These are phyloP conservation scores for Cyclocybe aegerita DNA, from an alignment of 768 basidiomycete genomes.

Conservation along the genomic window DNA sequence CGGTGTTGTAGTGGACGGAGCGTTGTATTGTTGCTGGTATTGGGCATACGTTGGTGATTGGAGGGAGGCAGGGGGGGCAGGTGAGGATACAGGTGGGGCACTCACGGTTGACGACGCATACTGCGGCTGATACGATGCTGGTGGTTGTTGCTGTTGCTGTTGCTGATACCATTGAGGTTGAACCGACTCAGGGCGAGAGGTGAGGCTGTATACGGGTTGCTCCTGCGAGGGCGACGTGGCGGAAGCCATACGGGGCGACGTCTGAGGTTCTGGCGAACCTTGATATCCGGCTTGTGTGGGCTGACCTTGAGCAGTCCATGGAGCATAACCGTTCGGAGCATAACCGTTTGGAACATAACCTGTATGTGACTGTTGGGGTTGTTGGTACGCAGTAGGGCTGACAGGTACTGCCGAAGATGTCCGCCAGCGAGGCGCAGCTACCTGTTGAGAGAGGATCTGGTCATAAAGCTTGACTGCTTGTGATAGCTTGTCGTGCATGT, in stretches of 20 bases:
- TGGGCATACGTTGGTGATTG: neutral
- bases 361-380: constrained; percentile 23
- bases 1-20: neutral
- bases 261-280: constrained; percentile 11
- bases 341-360: constrained; percentile 26
- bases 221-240: constrained; percentile 16
- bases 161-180: constrained; percentile 16
- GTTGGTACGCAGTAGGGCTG: constrained; percentile 30
- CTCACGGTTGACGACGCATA: neutral
- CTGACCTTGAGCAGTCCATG: constrained; percentile 32
- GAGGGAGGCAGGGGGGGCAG: constrained; percentile 1
- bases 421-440: constrained; percentile 71
- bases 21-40: neutral
- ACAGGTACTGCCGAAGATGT: constrained; percentile 29
- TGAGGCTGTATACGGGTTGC: constrained; percentile 20
- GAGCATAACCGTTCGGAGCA: constrained; percentile 27
- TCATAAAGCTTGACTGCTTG: constrained; percentile 93
- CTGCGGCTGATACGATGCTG: neutral
- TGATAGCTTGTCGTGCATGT: constrained; percentile 94
- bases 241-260: constrained; percentile 14
- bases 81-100: neutral
- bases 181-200: constrained; percentile 8
- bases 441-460: constrained; percentile 79
- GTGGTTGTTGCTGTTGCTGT: constrained; percentile 11
- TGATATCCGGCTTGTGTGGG: constrained; percentile 19